These are phyloP conservation scores for Emericellopsis atlantica DNA, from an alignment of 2,329 filamentous ascomycete species.

Conservation along the genomic window DNA sequence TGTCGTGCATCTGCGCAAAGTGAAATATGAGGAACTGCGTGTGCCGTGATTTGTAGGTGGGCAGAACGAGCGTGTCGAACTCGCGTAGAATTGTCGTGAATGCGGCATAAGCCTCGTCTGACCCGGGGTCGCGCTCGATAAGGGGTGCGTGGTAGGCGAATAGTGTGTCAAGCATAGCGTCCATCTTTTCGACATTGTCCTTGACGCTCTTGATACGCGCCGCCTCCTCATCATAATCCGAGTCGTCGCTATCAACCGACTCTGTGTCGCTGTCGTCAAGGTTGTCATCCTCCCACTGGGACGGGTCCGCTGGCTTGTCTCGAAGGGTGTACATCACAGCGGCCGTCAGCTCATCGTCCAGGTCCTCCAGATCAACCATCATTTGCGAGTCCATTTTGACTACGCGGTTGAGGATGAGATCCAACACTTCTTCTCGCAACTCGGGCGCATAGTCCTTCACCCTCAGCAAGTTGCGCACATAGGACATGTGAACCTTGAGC, in stretches of 20 bases:
- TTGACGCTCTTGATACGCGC: constrained; percentile 59
- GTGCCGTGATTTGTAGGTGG: constrained; percentile 83
- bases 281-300: constrained; percentile 36
- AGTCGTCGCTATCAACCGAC: constrained; percentile 58
- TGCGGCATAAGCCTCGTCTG: constrained; percentile 55
- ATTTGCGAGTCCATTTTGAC: constrained; percentile 95
- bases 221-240: constrained; percentile 49
- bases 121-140: constrained; percentile 52
- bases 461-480: constrained; percentile 71
- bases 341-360: constrained; percentile 78
- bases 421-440: constrained; percentile 67
- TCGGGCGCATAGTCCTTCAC: constrained; percentile 68
- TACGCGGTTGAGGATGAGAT: constrained; percentile 71
- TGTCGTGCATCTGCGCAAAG: constrained; percentile 72
- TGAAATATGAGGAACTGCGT: constrained; percentile 95
- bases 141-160: constrained; percentile 71
- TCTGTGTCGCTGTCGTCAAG: constrained; percentile 54
- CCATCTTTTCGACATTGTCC: constrained; percentile 80
- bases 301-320: constrained; percentile 10
- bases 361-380: constrained; percentile 82
- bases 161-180: constrained; percentile 75
- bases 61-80: constrained; percentile 78
- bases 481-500: constrained; percentile 71
- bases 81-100: constrained; percentile 74
- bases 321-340: constrained; percentile 46